Evolutionary conservation across 768 basidiomycete species (phyloP), one percentile per base, ranked within the genome.

Genomic region (Leccinum subgranulosum): DNA sequence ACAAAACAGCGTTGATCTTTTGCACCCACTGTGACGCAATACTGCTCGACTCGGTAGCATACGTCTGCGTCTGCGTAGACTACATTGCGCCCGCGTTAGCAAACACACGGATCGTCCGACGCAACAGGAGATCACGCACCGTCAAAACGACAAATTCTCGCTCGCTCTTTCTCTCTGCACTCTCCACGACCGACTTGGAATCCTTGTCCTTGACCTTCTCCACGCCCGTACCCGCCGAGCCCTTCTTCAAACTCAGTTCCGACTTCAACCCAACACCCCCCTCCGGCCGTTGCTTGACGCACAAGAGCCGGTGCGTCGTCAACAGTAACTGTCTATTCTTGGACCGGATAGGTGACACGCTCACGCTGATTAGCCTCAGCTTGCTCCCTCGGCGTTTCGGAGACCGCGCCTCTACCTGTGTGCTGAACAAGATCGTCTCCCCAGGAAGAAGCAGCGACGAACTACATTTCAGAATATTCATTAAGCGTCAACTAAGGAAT

Each of bases 121-220:
- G 4, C 25, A 4, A 7, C 23, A 47, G 5, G 21, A 31, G 36
- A 56, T 31, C 21, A 73, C 83, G 66, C 59, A 87, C 86, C 43
- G 85, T 84, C 62, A 85, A 69, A 34, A 87, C 76, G 15, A 82
- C 78, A 65, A 87, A 85, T 65, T 84, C 83, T 36, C 81, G 73
- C 54, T 82, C 83, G 49, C 82, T 74, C 63, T 83, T 84, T 27
- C 75, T 70, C 54, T 81, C 82, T 1, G 81, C 80, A 23, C 77
- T 75, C 4, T 74, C 72, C 10, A 87, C 69, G 43, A 77, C 69
- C 43, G 70, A 72, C 36, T 77, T 76, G 15, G 74, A 67, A 49
- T 83, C 82, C 64, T 79, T 82, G 51, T 75, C 57, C 66, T 61
- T 54, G 6, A 25, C 41, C 14, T 63, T 69, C 45, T 64, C 63